Evolutionary conservation across 108 stramenopile species (phyloP), one percentile per base, ranked within the genome.

Genomic region (Licmophora abbreviata): DNA sequence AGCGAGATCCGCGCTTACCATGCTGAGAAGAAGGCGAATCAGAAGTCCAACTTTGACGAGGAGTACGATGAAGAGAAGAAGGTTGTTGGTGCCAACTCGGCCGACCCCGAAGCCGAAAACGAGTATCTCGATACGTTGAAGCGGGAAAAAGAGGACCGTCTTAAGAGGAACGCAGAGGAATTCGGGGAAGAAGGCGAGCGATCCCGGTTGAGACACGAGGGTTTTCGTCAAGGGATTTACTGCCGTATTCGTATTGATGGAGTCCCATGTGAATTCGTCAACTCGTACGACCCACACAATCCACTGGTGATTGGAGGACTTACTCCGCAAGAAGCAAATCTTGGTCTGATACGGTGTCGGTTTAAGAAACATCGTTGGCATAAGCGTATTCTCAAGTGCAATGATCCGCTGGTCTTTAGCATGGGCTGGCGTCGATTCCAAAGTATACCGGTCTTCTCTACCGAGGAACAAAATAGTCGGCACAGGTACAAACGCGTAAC

Each of bases 361-460:
- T 82, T 97, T 59, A 97, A 97, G 73, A 92, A 93, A 68, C 98
- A 99, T 70, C 79, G 98, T 15, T 99, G 98, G 98, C 90, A 93
- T 64, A 93, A 68, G 44, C 84, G 85, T 65, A 88, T 95, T 26
- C 65, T 86, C 49, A 87, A 87, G 44, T 83, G 86, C 66, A 85
- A 95, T 48, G 98, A 99, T 68, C 97, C 97, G 9, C 76, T 99
- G 7, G 75, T 98, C 0, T 93, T 99, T 54, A 87, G 83, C 38
- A 56, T 97, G 14, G 98, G 98, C 9, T 99, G 98, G 98, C 70
- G 98, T 35, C 79, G 98, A 11, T 98, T 98, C 58, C 97, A 98
- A 58, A 83, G 77, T 47, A 81, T 93, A 41, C 97, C 97, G 17
- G 71, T 92, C 4, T 91, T 74, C 48, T 73, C 76, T 28, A 78